These are phyloP conservation scores for Elsinoe arachidis DNA, from an alignment of 2,329 filamentous ascomycete genomes.

Conservation along the genomic window DNA sequence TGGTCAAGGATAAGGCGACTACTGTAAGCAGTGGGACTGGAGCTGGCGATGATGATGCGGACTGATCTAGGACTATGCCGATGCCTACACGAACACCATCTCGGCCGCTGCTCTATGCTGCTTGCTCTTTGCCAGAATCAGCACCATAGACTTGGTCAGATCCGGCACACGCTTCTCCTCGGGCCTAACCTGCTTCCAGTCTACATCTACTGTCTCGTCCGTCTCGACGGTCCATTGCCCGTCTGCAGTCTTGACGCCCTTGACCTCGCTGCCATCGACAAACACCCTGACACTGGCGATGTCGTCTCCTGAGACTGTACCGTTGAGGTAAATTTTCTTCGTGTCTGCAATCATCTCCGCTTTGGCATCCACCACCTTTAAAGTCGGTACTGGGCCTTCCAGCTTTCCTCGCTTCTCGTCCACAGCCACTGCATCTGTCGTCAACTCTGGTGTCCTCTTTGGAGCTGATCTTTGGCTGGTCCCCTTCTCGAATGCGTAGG, in stretches of 20 bases:
- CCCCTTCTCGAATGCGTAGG: conserved; percentile 23
- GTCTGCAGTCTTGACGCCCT: not conserved
- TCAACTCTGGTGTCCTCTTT: not conserved
- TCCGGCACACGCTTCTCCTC: too few relatives aligned
- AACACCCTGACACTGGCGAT: not conserved
- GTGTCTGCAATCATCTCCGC: not conserved
- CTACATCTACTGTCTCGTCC: too few relatives aligned
- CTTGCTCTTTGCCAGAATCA: too few relatives aligned
- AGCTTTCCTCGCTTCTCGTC: not conserved
- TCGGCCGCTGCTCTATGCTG: too few relatives aligned
- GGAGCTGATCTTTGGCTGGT: not conserved
- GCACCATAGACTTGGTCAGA: too few relatives aligned
- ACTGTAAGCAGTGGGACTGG: too few relatives aligned
- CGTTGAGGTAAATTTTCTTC: not conserved
- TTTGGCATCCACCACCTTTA: not conserved
- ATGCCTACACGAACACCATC: too few relatives aligned
- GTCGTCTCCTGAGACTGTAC: not conserved
- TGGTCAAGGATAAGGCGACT: too few relatives aligned
- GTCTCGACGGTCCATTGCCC: not conserved
- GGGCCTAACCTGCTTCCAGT: too few relatives aligned
- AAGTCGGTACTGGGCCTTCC: not conserved
- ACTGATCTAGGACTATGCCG: too few relatives aligned
- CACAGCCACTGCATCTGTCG: not conserved
- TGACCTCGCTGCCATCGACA: not conserved
- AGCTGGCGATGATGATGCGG: too few relatives aligned